Conservation (phyloP, 345 rosid genomes). For the Hibiscus trionum region DNA sequence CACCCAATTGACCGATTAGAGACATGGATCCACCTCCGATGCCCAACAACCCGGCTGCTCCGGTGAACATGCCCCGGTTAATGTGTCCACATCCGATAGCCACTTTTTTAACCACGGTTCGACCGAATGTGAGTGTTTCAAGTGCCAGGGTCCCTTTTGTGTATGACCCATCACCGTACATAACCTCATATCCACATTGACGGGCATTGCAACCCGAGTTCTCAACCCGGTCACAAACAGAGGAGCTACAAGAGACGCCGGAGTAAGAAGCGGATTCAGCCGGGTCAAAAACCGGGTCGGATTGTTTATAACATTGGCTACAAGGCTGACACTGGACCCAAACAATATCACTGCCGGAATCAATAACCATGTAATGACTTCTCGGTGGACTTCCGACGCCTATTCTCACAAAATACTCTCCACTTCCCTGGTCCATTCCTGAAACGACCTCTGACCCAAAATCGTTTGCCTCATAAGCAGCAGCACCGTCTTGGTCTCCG, state of each 20-base stretch:
- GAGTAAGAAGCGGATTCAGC: slow-evolving; percentile 60
- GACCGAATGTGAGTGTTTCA: slow-evolving; percentile 72
- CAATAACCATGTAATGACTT: slow-evolving; percentile 81
- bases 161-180: slow-evolving; percentile 89
- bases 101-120: slow-evolving; percentile 46
- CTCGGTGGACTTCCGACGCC: slow-evolving; percentile 89
- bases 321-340: slow-evolving; percentile 99
- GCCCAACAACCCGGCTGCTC: slow-evolving; percentile 85
- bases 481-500: neutral
- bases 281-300: slow-evolving; percentile 91
- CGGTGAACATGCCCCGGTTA: slow-evolving; percentile 86
- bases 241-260: slow-evolving; percentile 67
- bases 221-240: slow-evolving; percentile 69
- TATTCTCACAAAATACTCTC: slow-evolving; percentile 78
- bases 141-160: slow-evolving; percentile 81
- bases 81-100: slow-evolving; percentile 93
- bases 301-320: slow-evolving; percentile 67
- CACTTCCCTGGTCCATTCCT: slow-evolving; percentile 94
- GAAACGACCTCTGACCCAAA: slow-evolving; percentile 89
- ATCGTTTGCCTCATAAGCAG: slow-evolving; percentile 28
- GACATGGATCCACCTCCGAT: slow-evolving; percentile 90
- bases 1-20: slow-evolving; percentile 71
- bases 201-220: slow-evolving; percentile 69
- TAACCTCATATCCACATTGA: slow-evolving; percentile 74
- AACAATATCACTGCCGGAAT: slow-evolving; percentile 91